Evolutionary conservation across 148 eudicot genomes (phyloP), one percentile per base, ranked within the genome.

Genomic region (Nepenthes mirabilis): DNA sequence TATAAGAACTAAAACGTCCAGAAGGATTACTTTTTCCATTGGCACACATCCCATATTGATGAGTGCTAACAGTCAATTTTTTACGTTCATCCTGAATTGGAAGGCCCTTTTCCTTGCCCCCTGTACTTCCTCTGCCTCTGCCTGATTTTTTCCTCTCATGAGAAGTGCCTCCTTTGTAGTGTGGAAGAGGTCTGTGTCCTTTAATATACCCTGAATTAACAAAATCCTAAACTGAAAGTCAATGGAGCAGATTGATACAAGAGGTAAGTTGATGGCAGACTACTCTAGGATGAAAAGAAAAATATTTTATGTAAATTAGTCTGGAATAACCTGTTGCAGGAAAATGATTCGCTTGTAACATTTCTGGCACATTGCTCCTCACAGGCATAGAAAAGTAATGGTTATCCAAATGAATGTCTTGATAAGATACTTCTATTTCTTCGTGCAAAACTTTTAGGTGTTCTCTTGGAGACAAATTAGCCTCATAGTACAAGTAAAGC

Each of bases 401-500:
- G 59, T 60, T 65, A 52, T 59, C 65, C 33, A 50, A 64, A 37
- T 58, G 48, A 60, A 80, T 71, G 56, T 68, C 62, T 63, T 54
- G 53, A 60, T 74, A 63, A 58, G 75, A 55, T 55, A 78, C 47
- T 56, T 69, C 63, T 37, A 66, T 68, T 14, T 54, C 52, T 65
- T 57, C 65, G 64, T 68, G 75, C 58, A 69, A 55, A 36, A 71
- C 66, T 50, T 56, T 56, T 43, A 61, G 43, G 54, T 80, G 58
- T 34, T 65, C 64, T 48, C 60, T 47, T 10, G 61, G 52, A 65
- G 65, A 61, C 37, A 59, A 54, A 56, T 68, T 59, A 57, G 72
- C 64, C 69, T 70, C 91, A 66, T 79, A 74, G 65, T 82, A 79
- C 65, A 80, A 68, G 65, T 88, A 66, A 53, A 88, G 85, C 57